Conservation (phyloP, 805 yeast species). For the Nakazawaea siamensis region DNA sequence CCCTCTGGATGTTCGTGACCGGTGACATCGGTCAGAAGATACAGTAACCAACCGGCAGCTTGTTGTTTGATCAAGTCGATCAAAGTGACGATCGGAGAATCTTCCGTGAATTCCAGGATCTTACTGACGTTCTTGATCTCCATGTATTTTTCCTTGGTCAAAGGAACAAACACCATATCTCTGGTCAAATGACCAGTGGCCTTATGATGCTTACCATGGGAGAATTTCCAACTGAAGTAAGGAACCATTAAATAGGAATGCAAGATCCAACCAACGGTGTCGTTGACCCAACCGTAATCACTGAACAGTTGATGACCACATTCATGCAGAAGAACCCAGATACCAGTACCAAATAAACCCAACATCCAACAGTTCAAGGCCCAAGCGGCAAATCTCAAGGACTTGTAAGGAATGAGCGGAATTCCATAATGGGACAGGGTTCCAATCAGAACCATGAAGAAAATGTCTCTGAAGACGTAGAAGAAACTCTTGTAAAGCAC, state of each 20-base stretch:
- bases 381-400: conserved; percentile 34
- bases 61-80: conserved; percentile 55
- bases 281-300: conserved; percentile 44
- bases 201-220: conserved; percentile 56
- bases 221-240: conserved; percentile 54
- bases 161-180: conserved; percentile 55
- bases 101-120: conserved; percentile 55
- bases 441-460: conserved; percentile 33
- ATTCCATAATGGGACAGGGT: conserved; percentile 33
- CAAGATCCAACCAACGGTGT: conserved; percentile 51
- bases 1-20: conserved; percentile 54
- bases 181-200: conserved; percentile 53
- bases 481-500: conserved; percentile 37
- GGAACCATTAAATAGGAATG: conserved; percentile 53
- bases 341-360: conserved; percentile 47
- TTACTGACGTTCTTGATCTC: conserved; percentile 26
- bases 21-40: conserved; percentile 63
- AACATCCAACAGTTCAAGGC: conserved; percentile 31
- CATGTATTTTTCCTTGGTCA: conserved; percentile 37
- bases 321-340: conserved; percentile 58
- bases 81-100: conserved; percentile 65
- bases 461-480: conserved; percentile 46
- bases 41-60: conserved; percentile 66
- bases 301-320: conserved; percentile 60
- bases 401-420: conserved; percentile 28